These are phyloP conservation scores for Fusarium transvaalense DNA, from an alignment of 2,329 filamentous ascomycete species.

Conservation along the genomic window DNA sequence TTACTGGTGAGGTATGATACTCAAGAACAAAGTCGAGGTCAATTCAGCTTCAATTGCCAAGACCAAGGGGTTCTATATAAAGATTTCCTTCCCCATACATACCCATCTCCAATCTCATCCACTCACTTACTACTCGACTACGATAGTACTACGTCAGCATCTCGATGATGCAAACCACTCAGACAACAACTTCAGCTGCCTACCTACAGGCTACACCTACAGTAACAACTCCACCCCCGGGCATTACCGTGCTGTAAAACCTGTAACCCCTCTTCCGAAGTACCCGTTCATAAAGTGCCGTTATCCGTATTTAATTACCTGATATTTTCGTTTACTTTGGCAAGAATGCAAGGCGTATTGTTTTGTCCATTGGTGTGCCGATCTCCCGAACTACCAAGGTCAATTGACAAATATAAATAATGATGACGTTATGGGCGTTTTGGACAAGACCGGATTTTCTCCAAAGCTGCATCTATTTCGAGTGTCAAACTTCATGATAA, in stretches of 20 bases:
- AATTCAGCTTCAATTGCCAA: background rate
- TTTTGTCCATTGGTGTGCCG: constrained; percentile 14
- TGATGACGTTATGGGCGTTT: constrained; percentile 35
- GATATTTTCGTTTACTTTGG: constrained; percentile 1
- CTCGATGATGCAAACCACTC: constrained; percentile 45
- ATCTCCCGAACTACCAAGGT: constrained; percentile 27
- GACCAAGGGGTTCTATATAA: constrained; percentile 2
- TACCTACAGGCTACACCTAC: too few species aligned
- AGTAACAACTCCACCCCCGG: constrained; percentile 20
- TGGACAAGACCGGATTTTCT: constrained; percentile 8
- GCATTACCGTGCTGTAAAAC: constrained; percentile 4
- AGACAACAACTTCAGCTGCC: background rate
- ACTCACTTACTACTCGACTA: background rate
- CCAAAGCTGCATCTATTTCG: constrained; percentile 6
- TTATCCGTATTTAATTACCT: constrained; percentile 23
- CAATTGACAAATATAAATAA: constrained; percentile 23
- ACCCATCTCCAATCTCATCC: background rate
- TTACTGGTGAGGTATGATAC: background rate
- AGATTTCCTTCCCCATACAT: background rate
- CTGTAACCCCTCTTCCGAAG: constrained; percentile 15
- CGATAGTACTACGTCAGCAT: constrained; percentile 28
- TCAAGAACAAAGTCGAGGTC: background rate
- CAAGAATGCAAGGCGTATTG: constrained; percentile 7
- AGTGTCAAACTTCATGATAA: constrained; percentile 7
- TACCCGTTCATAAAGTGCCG: constrained; percentile 27